phyloP scores from a whole-genome alignment of 2,329 filamentous ascomycete genomes.

The Myriosclerotinia curreyana region DNA sequence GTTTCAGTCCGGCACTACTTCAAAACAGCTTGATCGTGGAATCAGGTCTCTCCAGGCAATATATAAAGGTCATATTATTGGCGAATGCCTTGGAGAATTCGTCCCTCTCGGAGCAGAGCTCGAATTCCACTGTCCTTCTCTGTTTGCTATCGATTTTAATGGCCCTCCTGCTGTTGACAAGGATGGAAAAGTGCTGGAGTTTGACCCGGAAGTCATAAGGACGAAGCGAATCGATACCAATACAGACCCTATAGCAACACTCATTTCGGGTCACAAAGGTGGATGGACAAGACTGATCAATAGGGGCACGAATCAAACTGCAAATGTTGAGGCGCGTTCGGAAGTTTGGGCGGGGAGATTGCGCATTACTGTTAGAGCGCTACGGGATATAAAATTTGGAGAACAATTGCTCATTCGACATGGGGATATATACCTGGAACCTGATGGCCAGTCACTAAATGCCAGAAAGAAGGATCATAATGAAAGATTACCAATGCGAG shows the following conservation, averaged over 20 bases:
- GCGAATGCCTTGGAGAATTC: constrained; percentile 19
- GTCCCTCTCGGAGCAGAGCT: constrained; percentile 10
- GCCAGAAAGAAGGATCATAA: not conserved
- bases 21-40: constrained; percentile 8
- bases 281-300: constrained; percentile 20
- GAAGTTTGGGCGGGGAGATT: constrained; percentile 20
- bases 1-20: not conserved
- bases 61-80: not conserved
- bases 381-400: constrained; percentile 19
- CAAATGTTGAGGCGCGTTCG: constrained; percentile 8
- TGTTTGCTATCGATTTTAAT: constrained; percentile 9
- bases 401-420: constrained; percentile 12
- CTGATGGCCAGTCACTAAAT: not conserved
- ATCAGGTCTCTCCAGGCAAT: constrained; percentile 6
- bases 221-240: not conserved
- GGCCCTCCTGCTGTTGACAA: constrained; percentile 13
- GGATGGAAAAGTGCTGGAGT: not conserved
- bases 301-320: not conserved
- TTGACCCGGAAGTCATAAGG: not conserved
- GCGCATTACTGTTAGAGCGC: constrained; percentile 8
- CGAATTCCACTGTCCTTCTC: not conserved
- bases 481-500: constrained; percentile 2
- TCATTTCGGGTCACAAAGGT: constrained; percentile 13
- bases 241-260: constrained; percentile 14
- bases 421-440: constrained; percentile 6